Conservation (phyloP, 306 rosid species). For the Gastrolobium villosum region DNA sequence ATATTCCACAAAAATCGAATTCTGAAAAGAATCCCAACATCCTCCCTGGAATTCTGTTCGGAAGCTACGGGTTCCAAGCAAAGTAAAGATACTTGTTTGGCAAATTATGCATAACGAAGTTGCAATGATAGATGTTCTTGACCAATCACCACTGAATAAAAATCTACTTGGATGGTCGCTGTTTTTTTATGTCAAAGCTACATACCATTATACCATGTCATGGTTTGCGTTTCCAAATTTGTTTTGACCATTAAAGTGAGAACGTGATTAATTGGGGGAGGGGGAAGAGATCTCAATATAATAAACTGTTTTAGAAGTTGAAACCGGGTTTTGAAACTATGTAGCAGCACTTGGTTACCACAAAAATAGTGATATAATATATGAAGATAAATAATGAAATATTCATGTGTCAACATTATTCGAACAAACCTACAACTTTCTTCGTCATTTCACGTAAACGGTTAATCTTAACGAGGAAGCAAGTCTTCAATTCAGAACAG, state of each 20-base stretch:
- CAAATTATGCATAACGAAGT: not conserved
- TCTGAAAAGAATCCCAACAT: not conserved
- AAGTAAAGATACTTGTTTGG: not conserved
- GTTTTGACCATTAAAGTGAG: not conserved
- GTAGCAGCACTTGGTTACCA: too few species aligned
- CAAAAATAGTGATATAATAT: not conserved
- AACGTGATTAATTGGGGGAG: not conserved
- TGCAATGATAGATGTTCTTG: not conserved
- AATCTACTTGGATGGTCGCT: too few species aligned
- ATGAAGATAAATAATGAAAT: not conserved
- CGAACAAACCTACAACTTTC: constrained; percentile 12
- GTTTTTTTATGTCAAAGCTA: too few species aligned
- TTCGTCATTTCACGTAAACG: not conserved
- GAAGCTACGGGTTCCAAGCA: not conserved
- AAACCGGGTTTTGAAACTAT: too few species aligned
- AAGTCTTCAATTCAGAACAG: not conserved
- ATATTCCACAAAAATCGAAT: not conserved
- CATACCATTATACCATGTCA: not conserved
- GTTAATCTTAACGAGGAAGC: constrained; percentile 8
- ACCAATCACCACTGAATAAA: too few species aligned
- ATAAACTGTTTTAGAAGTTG: not conserved
- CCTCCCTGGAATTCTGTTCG: not conserved
- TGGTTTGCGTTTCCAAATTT: not conserved
- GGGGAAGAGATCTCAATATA: not conserved
- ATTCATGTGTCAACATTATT: not conserved